phyloP scores from a whole-genome alignment of 148 eudicot genomes.

The Cornus kousa region DNA sequence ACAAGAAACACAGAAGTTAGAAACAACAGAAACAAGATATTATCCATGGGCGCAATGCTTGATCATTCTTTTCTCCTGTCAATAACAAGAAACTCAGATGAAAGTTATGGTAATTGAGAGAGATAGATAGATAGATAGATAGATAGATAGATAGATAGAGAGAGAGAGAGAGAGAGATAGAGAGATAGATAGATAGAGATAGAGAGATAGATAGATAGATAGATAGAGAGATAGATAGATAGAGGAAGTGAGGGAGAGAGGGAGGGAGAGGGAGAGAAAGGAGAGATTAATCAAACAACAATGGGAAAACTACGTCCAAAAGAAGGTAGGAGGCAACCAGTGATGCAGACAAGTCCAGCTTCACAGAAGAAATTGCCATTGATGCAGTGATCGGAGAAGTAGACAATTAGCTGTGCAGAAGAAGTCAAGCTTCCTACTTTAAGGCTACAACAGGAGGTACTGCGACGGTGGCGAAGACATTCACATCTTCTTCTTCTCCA shows the following conservation, averaged over 20 bases:
- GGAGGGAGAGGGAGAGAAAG: no score
- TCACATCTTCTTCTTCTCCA: slow-evolving; percentile 14
- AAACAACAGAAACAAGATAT: slow-evolving; percentile 11
- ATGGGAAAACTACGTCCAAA: background rate
- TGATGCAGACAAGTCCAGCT: background rate
- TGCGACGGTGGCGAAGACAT: background rate
- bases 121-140: background rate
- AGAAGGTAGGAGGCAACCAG: background rate
- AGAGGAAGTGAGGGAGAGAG: no score
- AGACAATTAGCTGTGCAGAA: background rate
- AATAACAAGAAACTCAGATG: slow-evolving; percentile 13
- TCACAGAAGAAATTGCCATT: background rate
- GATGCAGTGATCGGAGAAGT: background rate
- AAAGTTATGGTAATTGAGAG: background rate
- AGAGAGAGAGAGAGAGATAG: background rate
- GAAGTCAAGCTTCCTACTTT: background rate
- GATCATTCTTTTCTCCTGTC: slow-evolving; percentile 13
- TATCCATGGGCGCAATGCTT: slow-evolving; percentile 5
- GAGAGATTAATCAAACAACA: slow-evolving; percentile 4
- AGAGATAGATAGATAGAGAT: no score
- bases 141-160: background rate
- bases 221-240: no score
- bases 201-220: no score
- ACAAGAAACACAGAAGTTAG: background rate
- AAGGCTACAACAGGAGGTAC: background rate